Evolutionary conservation across 371 early-diverging fungal genomes (phyloP).

Genomic region (Rhizopus arrhizus): DNA sequence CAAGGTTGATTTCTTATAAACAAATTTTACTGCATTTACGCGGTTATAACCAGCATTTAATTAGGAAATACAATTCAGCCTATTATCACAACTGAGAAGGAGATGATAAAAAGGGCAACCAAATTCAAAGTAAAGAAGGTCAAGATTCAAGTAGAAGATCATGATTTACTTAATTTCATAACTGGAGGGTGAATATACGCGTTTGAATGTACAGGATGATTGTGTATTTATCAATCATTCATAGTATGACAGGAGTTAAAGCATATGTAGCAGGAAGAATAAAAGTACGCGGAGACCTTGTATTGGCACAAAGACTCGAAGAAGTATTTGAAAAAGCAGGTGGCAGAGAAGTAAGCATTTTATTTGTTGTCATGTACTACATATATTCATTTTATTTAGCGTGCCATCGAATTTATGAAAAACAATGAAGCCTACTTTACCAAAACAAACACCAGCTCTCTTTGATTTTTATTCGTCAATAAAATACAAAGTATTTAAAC

Average conservation of each 20-base stretch:
- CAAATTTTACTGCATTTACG: not conserved
- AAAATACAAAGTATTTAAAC: not conserved
- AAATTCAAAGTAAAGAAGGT: conserved; percentile 37
- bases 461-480: not conserved
- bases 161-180: conserved; percentile 44
- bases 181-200: conserved; percentile 39
- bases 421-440: not conserved
- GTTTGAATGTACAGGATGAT: not conserved
- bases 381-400: conserved; percentile 6
- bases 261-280: conserved; percentile 46
- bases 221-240: not conserved
- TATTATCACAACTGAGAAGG: conserved; percentile 34
- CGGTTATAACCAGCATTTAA: not conserved
- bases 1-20: conserved; percentile 28
- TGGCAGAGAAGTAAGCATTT: conserved; percentile 39
- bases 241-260: conserved; percentile 44
- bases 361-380: not conserved
- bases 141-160: conserved; percentile 47
- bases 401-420: conserved; percentile 17
- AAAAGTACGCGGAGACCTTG: conserved; percentile 44
- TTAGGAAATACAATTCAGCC: conserved; percentile 31
- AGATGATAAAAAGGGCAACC: conserved; percentile 23
- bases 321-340: conserved; percentile 47
- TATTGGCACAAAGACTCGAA: conserved; percentile 47
- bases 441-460: not conserved